phyloP scores from a whole-genome alignment of 768 basidiomycete species.

The Glaciozyma antarctica region DNA sequence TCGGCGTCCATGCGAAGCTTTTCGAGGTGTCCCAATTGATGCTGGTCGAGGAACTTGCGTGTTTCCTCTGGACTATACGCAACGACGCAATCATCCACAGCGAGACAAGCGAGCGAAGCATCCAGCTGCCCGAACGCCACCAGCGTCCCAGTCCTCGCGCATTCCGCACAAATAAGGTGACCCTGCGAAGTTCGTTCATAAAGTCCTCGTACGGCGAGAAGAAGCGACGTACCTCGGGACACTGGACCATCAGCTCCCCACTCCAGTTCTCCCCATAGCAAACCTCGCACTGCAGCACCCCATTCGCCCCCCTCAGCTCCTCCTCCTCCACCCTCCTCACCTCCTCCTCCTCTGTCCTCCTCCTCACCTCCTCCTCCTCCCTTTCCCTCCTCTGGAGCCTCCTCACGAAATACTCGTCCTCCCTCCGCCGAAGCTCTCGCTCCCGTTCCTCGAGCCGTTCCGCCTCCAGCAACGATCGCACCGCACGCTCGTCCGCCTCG shows the following conservation, averaged over 20 bases:
- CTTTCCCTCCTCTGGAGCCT: no score
- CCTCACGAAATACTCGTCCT: no score
- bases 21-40: neutral
- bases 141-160: neutral
- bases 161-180: neutral
- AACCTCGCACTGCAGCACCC: no score
- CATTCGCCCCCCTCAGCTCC: no score
- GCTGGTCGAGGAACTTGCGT: neutral
- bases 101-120: neutral
- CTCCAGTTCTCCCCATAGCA: no score
- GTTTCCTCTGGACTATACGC: neutral
- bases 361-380: no score
- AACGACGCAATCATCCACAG: neutral
- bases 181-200: neutral
- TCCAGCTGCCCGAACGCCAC: neutral
- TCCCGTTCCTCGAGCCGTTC: no score
- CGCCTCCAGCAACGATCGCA: no score
- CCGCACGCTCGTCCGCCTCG: no score
- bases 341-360: no score
- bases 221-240: neutral
- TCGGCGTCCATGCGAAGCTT: conserved; percentile 5
- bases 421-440: no score
- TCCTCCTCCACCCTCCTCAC: no score
- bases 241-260: neutral
- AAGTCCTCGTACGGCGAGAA: neutral